A percentile compares a stretch with the other conserved stretches of the same genome.
phyloP scores from a whole-genome alignment of 305 asterid genomes.

The Solanum hybrid region DNA sequence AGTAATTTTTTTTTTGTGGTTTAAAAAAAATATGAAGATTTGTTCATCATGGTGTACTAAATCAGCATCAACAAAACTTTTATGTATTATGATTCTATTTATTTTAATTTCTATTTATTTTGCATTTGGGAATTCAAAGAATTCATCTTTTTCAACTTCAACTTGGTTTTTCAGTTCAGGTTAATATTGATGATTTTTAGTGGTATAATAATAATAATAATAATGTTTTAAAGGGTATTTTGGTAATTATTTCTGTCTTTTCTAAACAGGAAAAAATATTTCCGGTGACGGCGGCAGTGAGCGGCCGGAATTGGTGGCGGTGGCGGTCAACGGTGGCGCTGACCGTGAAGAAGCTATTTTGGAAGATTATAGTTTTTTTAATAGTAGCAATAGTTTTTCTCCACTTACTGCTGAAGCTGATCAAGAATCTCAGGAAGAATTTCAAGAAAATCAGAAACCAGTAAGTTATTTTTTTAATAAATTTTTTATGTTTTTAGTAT shows the following conservation, averaged over 20 bases:
- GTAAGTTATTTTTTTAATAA: background rate
- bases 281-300: background rate
- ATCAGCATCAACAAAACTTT: conserved; percentile 29
- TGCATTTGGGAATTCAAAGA: conserved; percentile 18
- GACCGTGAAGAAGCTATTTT: background rate
- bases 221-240: background rate
- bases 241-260: background rate
- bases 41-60: conserved; percentile 33
- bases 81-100: conserved; percentile 38
- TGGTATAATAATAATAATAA: background rate
- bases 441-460: background rate
- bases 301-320: conserved; percentile 1
- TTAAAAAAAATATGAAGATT: conserved; percentile 1
- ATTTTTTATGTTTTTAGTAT: background rate
- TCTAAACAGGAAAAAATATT: background rate
- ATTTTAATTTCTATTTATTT: conserved; percentile 26
- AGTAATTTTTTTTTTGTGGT: background rate
- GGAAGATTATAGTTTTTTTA: background rate
- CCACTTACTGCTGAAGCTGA: conserved; percentile 1
- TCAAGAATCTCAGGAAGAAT: background rate
- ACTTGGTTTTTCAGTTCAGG: conserved; percentile 15
- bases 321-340: background rate
- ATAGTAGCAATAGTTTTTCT: background rate
- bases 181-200: background rate
- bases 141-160: background rate